These are phyloP conservation scores for Zygosaccharomyces sapae DNA, from an alignment of 1,139 yeast species.

Conservation along the genomic window DNA sequence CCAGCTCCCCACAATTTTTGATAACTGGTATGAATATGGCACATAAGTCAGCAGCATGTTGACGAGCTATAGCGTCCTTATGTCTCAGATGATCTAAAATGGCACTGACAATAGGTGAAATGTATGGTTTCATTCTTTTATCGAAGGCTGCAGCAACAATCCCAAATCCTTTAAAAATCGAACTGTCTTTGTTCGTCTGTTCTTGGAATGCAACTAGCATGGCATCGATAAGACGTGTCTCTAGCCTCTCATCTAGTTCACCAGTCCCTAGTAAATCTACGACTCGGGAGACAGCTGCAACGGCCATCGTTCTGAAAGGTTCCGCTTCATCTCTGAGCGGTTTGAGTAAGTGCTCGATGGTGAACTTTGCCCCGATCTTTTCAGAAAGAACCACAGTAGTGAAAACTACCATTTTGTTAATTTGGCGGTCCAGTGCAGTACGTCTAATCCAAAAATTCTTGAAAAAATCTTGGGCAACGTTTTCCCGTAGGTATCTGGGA, in stretches of 20 bases:
- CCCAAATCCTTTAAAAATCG: conserved; percentile 62
- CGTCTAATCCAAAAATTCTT: conserved; percentile 75
- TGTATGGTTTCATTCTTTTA: conserved; percentile 64
- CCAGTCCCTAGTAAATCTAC: conserved; percentile 44
- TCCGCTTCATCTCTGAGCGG: conserved; percentile 80
- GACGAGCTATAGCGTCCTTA: conserved; percentile 67
- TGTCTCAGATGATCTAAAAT: conserved; percentile 71
- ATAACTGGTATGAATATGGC: conserved; percentile 64
- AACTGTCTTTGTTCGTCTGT: conserved; percentile 53
- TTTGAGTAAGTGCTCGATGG: conserved; percentile 54
- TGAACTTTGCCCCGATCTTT: conserved; percentile 61
- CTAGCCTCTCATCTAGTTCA: conserved; percentile 55
- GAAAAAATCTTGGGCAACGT: conserved; percentile 62
- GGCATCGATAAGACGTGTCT: conserved; percentile 73
- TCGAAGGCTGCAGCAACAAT: conserved; percentile 63
- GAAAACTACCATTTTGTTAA: conserved; percentile 61
- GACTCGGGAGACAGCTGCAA: conserved; percentile 58
- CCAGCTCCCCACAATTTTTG: conserved; percentile 61
- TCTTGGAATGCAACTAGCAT: conserved; percentile 80
- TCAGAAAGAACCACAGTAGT: conserved; percentile 67
- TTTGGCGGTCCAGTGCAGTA: conserved; percentile 53
- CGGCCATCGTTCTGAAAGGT: conserved; percentile 72
- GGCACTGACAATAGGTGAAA: conserved; percentile 71
- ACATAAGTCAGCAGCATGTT: conserved; percentile 81
- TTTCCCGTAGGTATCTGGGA: conserved; percentile 43